Evolutionary conservation across 129 eudicot genomes (phyloP), one percentile per base, ranked within the genome.

Genomic region (Ambrosia artemisiifolia): DNA sequence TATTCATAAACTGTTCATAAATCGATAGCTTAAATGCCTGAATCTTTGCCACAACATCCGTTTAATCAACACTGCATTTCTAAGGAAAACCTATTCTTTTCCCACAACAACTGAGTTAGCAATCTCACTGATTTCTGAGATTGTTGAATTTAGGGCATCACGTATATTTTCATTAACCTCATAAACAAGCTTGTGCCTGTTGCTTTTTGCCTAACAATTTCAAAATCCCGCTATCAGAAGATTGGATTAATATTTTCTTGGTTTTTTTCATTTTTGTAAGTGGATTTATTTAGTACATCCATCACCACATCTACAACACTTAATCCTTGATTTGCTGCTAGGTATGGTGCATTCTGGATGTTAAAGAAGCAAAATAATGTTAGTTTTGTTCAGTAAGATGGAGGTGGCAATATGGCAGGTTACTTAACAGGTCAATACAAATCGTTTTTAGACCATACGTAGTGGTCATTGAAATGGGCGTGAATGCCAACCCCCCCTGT

Each of bases 341-440:
- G 86, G 84, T 88, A 91, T 33, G 78, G 83, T 40, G 96, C 99
- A 80, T 95, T 86, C 96, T 93, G 87, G 54, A 73, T 19, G 33
- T 67, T 10, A 47, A 70, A 78, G 53, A 65, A 69, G 9, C 42
- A 51, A 30, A 75, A n/a, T 11, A 43, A 10, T 60, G 28, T 53
- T 13, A 67, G 73, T 14, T n/a, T n/a, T 28, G 8, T 61, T 0
- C 11, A 7, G 67, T 35, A 13, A 56, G 36, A 60, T 32, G 42
- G 43, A 60, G 65, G 19, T 32, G 43, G 65, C 40, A 32, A 5
- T 16, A 65, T 20, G 13, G 49, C 0, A 12, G 42, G 68, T 63
- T 16, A 48, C 20, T 7, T 63, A 63, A 63, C 49, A 36, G 70
- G 18, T 20, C 30, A 20, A 65, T 42, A 65, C 18, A 43, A 19